These are phyloP conservation scores for Candida succiphila DNA, from an alignment of 805 yeast species.

Conservation along the genomic window DNA sequence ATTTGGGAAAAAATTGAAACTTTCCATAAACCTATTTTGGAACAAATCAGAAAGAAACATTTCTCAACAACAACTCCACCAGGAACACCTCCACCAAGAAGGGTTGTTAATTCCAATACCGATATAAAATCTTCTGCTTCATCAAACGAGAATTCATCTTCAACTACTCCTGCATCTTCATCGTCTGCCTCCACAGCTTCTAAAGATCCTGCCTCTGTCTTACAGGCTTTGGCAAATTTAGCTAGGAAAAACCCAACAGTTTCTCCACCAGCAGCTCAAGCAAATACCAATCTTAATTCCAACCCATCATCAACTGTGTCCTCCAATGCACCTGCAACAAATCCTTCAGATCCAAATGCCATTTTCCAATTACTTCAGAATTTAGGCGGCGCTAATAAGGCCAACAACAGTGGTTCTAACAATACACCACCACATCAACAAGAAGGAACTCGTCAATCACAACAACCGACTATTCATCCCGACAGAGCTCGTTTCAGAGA, in stretches of 20 bases:
- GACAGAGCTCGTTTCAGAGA: constrained; percentile 6
- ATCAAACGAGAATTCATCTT: constrained; percentile 8
- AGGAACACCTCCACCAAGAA: constrained; percentile 44
- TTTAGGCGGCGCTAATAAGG: constrained; percentile 25
- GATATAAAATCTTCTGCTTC: constrained; percentile 6
- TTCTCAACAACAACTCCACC: constrained; percentile 65
- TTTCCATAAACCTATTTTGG: constrained; percentile 49
- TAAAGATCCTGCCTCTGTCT: constrained; percentile 48
- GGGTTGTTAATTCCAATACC: constrained; percentile 14
- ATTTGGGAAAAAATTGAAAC: constrained; percentile 88
- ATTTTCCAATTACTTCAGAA: constrained; percentile 46
- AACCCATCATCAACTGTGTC: constrained; percentile 5
- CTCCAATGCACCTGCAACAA: constrained; percentile 6
- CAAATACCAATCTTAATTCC: constrained; percentile 2
- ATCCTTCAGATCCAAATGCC: constrained; percentile 26
- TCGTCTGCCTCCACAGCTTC: constrained; percentile 15
- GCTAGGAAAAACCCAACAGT: constrained; percentile 35
- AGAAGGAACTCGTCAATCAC: too few species aligned
- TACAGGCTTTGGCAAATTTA: constrained; percentile 61
- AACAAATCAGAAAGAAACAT: constrained; percentile 45
- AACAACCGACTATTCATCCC: constrained; percentile 8
- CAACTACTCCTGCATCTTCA: constrained; percentile 6
- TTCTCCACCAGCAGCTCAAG: constrained; percentile 14
- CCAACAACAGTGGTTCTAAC: constrained; percentile 12
- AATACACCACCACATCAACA: constrained; percentile 13